Base-by-base conservation (phyloP, 371 early-diverging fungal genomes). In the Nematocida major region DNA sequence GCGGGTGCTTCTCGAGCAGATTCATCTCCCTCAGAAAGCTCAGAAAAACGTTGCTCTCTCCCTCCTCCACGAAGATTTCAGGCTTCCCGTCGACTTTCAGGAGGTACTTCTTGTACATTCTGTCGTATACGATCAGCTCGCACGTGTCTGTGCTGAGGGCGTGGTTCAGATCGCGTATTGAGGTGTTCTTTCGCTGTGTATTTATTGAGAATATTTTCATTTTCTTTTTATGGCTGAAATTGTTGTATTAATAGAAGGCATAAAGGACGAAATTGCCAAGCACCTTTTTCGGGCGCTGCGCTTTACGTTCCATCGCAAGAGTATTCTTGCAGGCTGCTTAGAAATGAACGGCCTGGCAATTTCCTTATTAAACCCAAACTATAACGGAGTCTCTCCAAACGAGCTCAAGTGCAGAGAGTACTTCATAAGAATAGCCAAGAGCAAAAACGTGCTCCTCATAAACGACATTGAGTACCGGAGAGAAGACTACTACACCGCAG, bases 211-310 rank as follows among this genome's bases (percentile, higher is more conserved):
- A 32, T 57, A 57, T 57, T 57, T 57, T 57, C 57, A 57, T 57
- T 57, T 57, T 51, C 32, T 20, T 57, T 57, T 57, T 57, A 57
- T 57, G 57, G 4, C 57, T 5, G 51, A 51, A 34, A 20, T 61
- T 15, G 65, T 43, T n/a, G 18, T 73, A 22, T 36, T 73, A 39
- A 61, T 73, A 32, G 76, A 73, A 59, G 76, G 76, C 15, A 42
- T 73, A 69, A 73, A 73, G 48, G 48, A 34, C 15, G 76, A 73
- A 30, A 73, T 50, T 28, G 63, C 76, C 9, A 48, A 28, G 9
- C 54, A 73, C 42, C 22, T 73, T 18, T 61, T n/a, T 22, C 28
- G 50, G 1, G 9, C 43, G 0, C 26, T 73, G 1, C 36, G 39
- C 32, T 62, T 20, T 11, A 38, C 51, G 7, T 73, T 73, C 22